phyloP scores from a whole-genome alignment of 768 basidiomycete genomes.

The Nidularia pulvinata region DNA sequence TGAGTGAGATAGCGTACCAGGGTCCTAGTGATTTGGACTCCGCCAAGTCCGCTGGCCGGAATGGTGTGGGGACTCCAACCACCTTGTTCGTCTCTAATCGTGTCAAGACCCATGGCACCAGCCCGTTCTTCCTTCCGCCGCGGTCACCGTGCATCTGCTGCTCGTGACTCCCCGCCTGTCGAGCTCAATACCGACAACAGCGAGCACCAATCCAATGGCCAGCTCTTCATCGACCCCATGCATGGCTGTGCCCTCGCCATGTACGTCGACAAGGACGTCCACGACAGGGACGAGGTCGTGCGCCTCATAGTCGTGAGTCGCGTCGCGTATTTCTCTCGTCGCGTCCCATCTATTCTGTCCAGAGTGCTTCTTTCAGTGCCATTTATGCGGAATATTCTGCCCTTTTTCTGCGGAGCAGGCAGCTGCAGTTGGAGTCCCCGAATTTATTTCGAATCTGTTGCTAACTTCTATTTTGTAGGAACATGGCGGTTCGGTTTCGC shows the following conservation, averaged over 20 bases:
- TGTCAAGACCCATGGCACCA: conserved; percentile 82
- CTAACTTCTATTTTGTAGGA: conserved; percentile 41
- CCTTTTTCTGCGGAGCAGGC: no score
- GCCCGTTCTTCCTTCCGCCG: conserved; percentile 59
- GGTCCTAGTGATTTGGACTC: no score
- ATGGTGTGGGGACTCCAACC: conserved; percentile 39
- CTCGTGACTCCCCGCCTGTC: conserved; percentile 26
- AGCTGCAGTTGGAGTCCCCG: no score
- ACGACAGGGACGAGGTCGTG: conserved; percentile 62
- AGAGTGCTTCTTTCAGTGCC: no score
- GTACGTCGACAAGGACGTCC: conserved; percentile 82
- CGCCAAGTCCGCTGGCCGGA: no score
- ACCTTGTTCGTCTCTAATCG: conserved; percentile 32
- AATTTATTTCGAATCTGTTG: not conserved
- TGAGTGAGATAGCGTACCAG: no score
- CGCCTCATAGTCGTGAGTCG: conserved; percentile 65
- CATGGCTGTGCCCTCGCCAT: conserved; percentile 74
- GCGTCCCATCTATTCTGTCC: no score
- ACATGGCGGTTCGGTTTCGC: conserved; percentile 74
- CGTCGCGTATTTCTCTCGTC: conserved; percentile 2
- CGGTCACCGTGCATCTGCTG: conserved; percentile 28
- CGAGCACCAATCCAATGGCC: conserved; percentile 33
- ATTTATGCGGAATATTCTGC: no score
- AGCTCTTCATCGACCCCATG: conserved; percentile 82
- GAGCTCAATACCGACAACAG: conserved; percentile 22